Base-by-base conservation (phyloP, 148 eudicot genomes). In the Rhododendron henanense region DNA sequence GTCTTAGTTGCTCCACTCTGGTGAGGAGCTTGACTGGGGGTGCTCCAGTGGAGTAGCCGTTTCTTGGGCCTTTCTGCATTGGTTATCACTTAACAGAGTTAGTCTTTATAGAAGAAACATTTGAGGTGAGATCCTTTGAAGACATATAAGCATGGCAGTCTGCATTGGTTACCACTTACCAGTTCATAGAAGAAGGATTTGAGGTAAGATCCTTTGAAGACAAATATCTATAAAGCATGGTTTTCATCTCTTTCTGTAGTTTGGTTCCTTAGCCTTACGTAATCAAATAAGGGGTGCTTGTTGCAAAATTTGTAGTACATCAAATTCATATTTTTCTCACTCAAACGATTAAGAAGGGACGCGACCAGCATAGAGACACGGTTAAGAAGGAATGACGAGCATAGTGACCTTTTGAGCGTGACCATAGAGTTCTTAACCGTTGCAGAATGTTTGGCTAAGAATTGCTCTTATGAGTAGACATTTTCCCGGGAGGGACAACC, bases 1-100 rank as follows among this genome's bases (percentile, higher is more conserved):
- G 95, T 39, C 95, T 90, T 28, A 97, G 93, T 88, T 97, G 92
- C 91, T 97, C 96, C 74, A 97, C 99, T 85, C 95, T 88, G 53
- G 99, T 97, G 45, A 97, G 89, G 21, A 97, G 94, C 92, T 93
- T 97, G 89, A 93, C 91, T 15, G 90, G 79, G 25, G 89, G 78
- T 19, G 88, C 45, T 51, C 85, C 35, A 16, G 90, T 82, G 41
- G 89, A 51, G 44, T 86, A n/a, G 33, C 83, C 63, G 35, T 79
- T 41, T 73, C 85, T 57, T 3, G 93, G 88, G 45, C 90, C 90
- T 75, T 90, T 90, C 95, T 93, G 93, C 83, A 86, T 55, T 63
- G 39, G 41, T 51, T 13, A 11, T 25, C 19, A 75, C 33, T 67
- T 25, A 67, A 25, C 13, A 67, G 25, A 59, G 15, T 67, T 25